These are phyloP conservation scores for Candida chilensis DNA, from an alignment of 805 yeast genomes.

Conservation along the genomic window DNA sequence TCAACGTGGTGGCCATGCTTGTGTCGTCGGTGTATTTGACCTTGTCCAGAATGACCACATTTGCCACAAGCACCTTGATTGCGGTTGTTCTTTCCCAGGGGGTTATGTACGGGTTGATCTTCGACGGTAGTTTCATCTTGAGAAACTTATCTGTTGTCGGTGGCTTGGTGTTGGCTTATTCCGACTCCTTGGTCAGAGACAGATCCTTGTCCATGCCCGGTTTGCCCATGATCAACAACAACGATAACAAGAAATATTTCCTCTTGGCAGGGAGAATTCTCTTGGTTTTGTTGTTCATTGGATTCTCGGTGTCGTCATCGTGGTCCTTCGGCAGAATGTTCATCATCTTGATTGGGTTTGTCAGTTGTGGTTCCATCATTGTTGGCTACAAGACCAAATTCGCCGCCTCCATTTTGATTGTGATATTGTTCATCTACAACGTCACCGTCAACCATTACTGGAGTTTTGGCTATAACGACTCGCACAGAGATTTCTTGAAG, in stretches of 20 bases:
- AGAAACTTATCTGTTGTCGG: slow-evolving; percentile 89
- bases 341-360: slow-evolving; percentile 60
- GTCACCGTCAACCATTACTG: slow-evolving; percentile 81
- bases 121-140: slow-evolving; percentile 72
- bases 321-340: slow-evolving; percentile 63
- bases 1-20: slow-evolving; percentile 63
- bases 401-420: slow-evolving; percentile 64
- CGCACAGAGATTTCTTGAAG: slow-evolving; percentile 79
- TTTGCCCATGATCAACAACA: slow-evolving; percentile 59
- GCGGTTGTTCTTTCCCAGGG: slow-evolving; percentile 78
- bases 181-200: slow-evolving; percentile 78
- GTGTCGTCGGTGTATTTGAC: slow-evolving; percentile 66
- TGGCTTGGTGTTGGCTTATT: slow-evolving; percentile 78
- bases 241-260: slow-evolving; percentile 73
- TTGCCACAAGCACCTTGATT: slow-evolving; percentile 63
- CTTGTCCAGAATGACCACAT: slow-evolving; percentile 54
- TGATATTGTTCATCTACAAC: slow-evolving; percentile 69
- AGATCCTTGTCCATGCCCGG: slow-evolving; percentile 65
- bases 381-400: slow-evolving; percentile 91
- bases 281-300: slow-evolving; percentile 75
- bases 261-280: slow-evolving; percentile 83
- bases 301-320: slow-evolving; percentile 68
- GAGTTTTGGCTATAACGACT: slow-evolving; percentile 60
- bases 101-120: slow-evolving; percentile 75
- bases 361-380: slow-evolving; percentile 67